Base-by-base conservation (phyloP, 169 alveolate species). In the Eimeria necatrix region DNA sequence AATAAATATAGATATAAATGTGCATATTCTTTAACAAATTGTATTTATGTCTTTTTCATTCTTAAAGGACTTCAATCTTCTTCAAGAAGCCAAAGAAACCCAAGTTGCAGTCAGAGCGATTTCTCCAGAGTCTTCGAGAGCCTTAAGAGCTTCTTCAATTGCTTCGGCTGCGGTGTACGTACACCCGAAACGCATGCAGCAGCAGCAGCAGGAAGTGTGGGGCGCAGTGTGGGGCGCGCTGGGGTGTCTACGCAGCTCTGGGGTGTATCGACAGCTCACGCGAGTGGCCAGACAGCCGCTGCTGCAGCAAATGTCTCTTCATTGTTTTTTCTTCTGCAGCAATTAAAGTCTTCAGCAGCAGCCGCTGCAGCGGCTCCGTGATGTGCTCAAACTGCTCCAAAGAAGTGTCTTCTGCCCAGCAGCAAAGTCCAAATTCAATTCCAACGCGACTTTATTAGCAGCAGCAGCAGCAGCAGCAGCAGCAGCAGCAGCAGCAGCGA, bases 121-220 rank as follows among this genome's bases (percentile, higher is more conserved):
- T 32, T 74, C 85, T 48, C 85, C 85, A 14, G 85, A 74, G 8
- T 74, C 85, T 60, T 74, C 85, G 26, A 74, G 24, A 26, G 85
- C 85, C 85, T 32, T 74, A 49, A 74, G 60, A 46, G 85, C 85
- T 10, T 32, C 85, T 46, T 74, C 85, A 6, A 74, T n/a, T 41
- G 53, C 85, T 6, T 32, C 53, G 8, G 61, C 85, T 74, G 85
- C 85, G 41, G 85, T 24, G 49, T 70, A 70, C 80, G 18, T 70
- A 70, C 80, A 70, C 80, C 41, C 92, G 10, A 56, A 32, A 78
- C n/a, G 32, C 4, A 7, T 18, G n/a, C 46, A 18, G 32, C 41
- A 16, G 8, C 52, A 9, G 80, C 80, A 22, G n/a, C 22, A 12
- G 49, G 22, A 1, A 24, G 32, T 20, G 32, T n/a, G 49, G n/a